phyloP scores from a whole-genome alignment of 164 flowering plant species.

The Magnolia sinica region DNA sequence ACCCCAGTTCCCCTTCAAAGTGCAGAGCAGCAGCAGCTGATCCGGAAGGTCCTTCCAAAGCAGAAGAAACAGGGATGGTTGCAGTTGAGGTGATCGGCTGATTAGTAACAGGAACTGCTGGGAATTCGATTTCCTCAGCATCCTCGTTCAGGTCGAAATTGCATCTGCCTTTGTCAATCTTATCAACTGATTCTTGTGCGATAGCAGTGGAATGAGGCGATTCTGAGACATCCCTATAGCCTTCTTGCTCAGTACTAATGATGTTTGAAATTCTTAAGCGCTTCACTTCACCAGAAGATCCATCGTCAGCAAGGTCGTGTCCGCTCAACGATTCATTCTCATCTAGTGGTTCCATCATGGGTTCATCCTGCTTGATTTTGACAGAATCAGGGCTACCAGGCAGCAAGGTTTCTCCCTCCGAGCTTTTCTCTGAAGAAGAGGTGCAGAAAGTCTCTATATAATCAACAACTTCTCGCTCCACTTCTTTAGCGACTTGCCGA shows the following conservation, averaged over 20 bases:
- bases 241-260: background rate
- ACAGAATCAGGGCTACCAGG: conserved; percentile 7
- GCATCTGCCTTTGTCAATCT: background rate
- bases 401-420: background rate
- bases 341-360: background rate
- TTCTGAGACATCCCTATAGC: conserved; percentile 5
- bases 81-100: conserved; percentile 1
- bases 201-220: conserved; percentile 10
- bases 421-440: conserved; percentile 1
- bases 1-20: conserved; percentile 23
- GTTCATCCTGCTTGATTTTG: background rate
- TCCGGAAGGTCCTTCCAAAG: conserved; percentile 21
- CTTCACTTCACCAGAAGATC: background rate
- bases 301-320: conserved; percentile 13
- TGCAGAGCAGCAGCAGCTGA: conserved; percentile 15
- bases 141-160: conserved; percentile 32
- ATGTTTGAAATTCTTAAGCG: background rate
- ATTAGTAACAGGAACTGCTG: conserved; percentile 1
- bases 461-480: conserved; percentile 9
- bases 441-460: conserved; percentile 9
- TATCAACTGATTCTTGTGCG: conserved; percentile 7
- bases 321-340: conserved; percentile 23
- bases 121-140: conserved; percentile 16
- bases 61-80: conserved; percentile 27
- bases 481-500: conserved; percentile 15